Percentiles rank a stretch among this genome's conserved stretches.
phyloP scores from a whole-genome alignment of 306 rosid species.

The Hippophae tibetana region DNA sequence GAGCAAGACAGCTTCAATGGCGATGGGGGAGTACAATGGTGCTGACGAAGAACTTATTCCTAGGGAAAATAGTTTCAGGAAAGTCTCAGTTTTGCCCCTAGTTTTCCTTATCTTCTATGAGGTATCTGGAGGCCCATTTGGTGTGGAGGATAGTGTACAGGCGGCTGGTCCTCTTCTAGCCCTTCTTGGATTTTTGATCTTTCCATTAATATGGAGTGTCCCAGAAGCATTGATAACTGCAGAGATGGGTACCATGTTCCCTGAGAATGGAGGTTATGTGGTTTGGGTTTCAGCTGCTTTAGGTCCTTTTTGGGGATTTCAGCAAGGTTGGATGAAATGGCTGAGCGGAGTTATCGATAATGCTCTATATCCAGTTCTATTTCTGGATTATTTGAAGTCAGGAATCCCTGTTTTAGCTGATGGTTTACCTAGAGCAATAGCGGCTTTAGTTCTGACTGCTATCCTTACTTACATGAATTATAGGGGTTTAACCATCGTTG shows the following conservation, averaged over 20 bases:
- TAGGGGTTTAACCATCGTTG: slow-evolving; percentile 79
- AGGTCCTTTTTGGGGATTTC: slow-evolving; percentile 92
- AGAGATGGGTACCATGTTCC: slow-evolving; percentile 96
- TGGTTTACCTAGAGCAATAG: slow-evolving; percentile 51
- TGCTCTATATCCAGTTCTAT: slow-evolving; percentile 78
- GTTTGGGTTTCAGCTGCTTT: slow-evolving; percentile 88
- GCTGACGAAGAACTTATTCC: slow-evolving; percentile 39
- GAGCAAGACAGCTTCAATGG: slow-evolving; percentile 29
- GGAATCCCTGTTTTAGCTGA: slow-evolving; percentile 57
- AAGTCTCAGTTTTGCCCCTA: slow-evolving; percentile 70
- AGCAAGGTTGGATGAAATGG: slow-evolving; percentile 99
- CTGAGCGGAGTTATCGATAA: slow-evolving; percentile 89
- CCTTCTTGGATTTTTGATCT: slow-evolving; percentile 63
- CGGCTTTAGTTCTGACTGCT: slow-evolving; percentile 53
- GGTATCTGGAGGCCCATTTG: slow-evolving; percentile 96
- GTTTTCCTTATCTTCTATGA: slow-evolving; percentile 91
- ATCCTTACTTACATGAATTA: slow-evolving; percentile 78
- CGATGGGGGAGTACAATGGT: slow-evolving; percentile 44
- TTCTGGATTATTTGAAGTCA: slow-evolving; percentile 75
- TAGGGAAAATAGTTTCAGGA: slow-evolving; percentile 30
- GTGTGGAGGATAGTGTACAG: slow-evolving; percentile 70
- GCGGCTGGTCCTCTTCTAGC: slow-evolving; percentile 94
- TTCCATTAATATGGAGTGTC: slow-evolving; percentile 85
- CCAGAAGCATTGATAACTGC: slow-evolving; percentile 91
- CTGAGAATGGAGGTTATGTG: slow-evolving; percentile 85